phyloP scores from a whole-genome alignment of 768 basidiomycete genomes.

The Boletus rex-veris region DNA sequence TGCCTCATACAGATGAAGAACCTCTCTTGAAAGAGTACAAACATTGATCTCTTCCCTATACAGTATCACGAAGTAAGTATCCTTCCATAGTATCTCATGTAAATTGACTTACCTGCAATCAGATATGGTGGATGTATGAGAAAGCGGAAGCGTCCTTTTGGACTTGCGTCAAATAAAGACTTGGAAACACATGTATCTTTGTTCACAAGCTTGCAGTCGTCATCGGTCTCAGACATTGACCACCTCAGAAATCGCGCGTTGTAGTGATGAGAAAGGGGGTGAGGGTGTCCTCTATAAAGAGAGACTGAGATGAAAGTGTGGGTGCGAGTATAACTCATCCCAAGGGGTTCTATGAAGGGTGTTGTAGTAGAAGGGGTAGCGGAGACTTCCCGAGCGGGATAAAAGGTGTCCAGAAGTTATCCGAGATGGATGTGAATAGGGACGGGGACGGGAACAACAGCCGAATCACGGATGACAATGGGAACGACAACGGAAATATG shows the following conservation, averaged over 20 bases:
- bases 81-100: not conserved
- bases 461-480: no score
- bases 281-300: no score
- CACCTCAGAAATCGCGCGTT: slow-evolving; percentile 48
- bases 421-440: no score
- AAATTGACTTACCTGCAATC: not conserved
- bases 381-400: no score
- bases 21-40: slow-evolving; percentile 76
- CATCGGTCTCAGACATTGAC: slow-evolving; percentile 61
- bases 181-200: slow-evolving; percentile 55
- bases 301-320: no score
- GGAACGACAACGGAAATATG: no score
- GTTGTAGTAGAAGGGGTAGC: no score
- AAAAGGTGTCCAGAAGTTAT: no score
- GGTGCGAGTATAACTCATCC: no score
- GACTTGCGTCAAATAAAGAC: slow-evolving; percentile 54
- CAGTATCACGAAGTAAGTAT: slow-evolving; percentile 71
- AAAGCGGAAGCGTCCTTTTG: slow-evolving; percentile 92
- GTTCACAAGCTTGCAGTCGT: slow-evolving; percentile 55
- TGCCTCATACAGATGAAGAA: slow-evolving; percentile 52
- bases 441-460: no score
- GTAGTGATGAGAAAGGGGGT: no score
- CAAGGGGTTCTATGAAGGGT: no score
- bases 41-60: slow-evolving; percentile 87
- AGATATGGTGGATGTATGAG: slow-evolving; percentile 98